These are phyloP conservation scores for Immersiella caudata DNA, from an alignment of 495 filamentous ascomycete genomes.

Conservation along the genomic window DNA sequence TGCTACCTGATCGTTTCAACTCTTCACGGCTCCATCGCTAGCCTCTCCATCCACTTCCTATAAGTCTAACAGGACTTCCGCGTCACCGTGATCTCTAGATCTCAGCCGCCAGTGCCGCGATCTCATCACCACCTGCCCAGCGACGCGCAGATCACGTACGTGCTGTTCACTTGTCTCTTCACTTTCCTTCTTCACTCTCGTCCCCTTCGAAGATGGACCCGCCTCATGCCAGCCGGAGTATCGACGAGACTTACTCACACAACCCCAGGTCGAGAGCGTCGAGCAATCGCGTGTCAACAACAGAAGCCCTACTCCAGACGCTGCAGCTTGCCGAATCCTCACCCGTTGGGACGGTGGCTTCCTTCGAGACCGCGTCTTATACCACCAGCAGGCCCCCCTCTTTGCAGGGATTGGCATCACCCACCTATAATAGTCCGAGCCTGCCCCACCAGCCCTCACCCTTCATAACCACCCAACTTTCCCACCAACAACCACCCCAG, in stretches of 20 bases:
- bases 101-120: slow-evolving; percentile 7
- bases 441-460: slow-evolving; percentile 28
- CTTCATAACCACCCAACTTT: slow-evolving; percentile 28
- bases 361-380: slow-evolving; percentile 34
- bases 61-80: slow-evolving; percentile 28
- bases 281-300: slow-evolving; percentile 40
- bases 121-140: slow-evolving; percentile 6
- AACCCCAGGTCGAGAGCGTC: slow-evolving; percentile 45
- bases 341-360: slow-evolving; percentile 22
- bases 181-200: slow-evolving; percentile 20
- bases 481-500: slow-evolving; percentile 27
- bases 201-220: slow-evolving; percentile 36
- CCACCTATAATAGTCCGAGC: slow-evolving; percentile 34
- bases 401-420: slow-evolving; percentile 32
- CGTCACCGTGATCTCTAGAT: slow-evolving; percentile 16
- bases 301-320: slow-evolving; percentile 40
- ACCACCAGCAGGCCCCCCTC: slow-evolving; percentile 36
- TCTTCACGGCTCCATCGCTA: slow-evolving; percentile 18
- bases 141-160: slow-evolving; percentile 35
- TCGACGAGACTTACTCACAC: slow-evolving; percentile 50
- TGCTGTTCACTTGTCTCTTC: slow-evolving; percentile 26
- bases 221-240: slow-evolving; percentile 33
- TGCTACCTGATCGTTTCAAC: slow-evolving; percentile 33
- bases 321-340: slow-evolving; percentile 37
- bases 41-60: slow-evolving; percentile 26